A percentile compares a stretch with the other conserved stretches of the same genome.
phyloP scores from a whole-genome alignment of 371 early-diverging fungal genomes.

The Actinomortierella wolfii region DNA sequence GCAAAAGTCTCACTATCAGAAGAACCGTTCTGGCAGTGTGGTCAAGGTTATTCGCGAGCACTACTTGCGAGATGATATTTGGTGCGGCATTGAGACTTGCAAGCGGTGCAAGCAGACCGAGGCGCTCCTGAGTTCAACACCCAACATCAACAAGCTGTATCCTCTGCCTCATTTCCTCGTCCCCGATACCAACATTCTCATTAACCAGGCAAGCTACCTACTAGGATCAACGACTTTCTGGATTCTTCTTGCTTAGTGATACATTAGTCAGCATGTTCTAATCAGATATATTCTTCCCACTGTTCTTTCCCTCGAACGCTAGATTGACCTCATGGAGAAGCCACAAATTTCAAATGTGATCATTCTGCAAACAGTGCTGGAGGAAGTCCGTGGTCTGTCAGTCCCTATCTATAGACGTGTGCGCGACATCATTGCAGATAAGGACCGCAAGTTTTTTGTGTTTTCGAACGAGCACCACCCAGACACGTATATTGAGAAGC shows the following conservation, averaged over 20 bases:
- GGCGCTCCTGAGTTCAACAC: conserved; percentile 37
- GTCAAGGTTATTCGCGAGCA: conserved; percentile 95
- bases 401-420: conserved; percentile 81
- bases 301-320: not conserved
- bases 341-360: conserved; percentile 86
- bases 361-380: conserved; percentile 90
- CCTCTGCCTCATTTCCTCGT: conserved; percentile 76
- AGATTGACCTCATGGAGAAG: conserved; percentile 95
- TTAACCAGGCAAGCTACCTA: conserved; percentile 74
- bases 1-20: conserved; percentile 42
- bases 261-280: not conserved
- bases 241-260: not conserved
- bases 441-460: conserved; percentile 77
- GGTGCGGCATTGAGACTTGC: conserved; percentile 76
- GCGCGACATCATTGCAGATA: conserved; percentile 71
- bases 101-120: conserved; percentile 56
- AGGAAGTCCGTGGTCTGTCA: conserved; percentile 86
- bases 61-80: conserved; percentile 94
- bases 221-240: not conserved
- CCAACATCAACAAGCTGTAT: conserved; percentile 43
- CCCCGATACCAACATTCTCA: conserved; percentile 95
- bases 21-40: conserved; percentile 72
- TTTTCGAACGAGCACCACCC: conserved; percentile 95
- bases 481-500: conserved; percentile 84
- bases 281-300: not conserved